A percentile compares a stretch with the other conserved stretches of the same genome.
phyloP scores from a whole-genome alignment of 176 grass and related monocot genomes.

The Pontederia paniculata region DNA sequence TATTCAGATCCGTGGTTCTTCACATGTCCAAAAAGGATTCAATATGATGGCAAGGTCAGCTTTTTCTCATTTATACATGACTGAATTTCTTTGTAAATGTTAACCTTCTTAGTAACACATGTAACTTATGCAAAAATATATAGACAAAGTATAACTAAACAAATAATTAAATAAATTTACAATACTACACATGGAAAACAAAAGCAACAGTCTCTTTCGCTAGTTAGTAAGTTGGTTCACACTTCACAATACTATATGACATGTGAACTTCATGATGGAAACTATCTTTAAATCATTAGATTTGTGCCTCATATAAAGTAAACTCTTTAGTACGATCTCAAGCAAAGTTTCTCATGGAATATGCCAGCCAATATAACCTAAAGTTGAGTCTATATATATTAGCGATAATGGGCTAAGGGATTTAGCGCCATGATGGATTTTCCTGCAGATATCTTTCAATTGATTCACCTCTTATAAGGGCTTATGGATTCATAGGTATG shows the following conservation, averaged over 20 bases:
- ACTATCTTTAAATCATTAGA: too few species aligned
- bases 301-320: too few species aligned
- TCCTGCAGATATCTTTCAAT: slow-evolving; percentile 66
- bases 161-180: too few species aligned
- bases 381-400: neutral
- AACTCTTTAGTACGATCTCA: too few species aligned
- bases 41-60: slow-evolving; percentile 48
- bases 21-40: slow-evolving; percentile 24
- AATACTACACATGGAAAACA: too few species aligned
- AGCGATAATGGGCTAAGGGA: neutral
- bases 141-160: neutral
- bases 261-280: too few species aligned
- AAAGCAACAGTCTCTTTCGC: too few species aligned
- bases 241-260: too few species aligned
- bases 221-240: too few species aligned
- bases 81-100: neutral
- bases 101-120: neutral
- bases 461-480: slow-evolving; percentile 42
- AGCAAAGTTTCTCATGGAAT: neutral
- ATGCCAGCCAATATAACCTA: neutral
- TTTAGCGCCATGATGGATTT: slow-evolving; percentile 15
- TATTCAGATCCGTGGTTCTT: slow-evolving; percentile 54
- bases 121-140: neutral
- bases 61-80: neutral
- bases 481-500: slow-evolving; percentile 72